Percentiles rank a stretch among this genome's conserved stretches.
Evolutionary conservation across 805 yeast species (phyloP).

Genomic region (Yamadazyma endophytica): DNA sequence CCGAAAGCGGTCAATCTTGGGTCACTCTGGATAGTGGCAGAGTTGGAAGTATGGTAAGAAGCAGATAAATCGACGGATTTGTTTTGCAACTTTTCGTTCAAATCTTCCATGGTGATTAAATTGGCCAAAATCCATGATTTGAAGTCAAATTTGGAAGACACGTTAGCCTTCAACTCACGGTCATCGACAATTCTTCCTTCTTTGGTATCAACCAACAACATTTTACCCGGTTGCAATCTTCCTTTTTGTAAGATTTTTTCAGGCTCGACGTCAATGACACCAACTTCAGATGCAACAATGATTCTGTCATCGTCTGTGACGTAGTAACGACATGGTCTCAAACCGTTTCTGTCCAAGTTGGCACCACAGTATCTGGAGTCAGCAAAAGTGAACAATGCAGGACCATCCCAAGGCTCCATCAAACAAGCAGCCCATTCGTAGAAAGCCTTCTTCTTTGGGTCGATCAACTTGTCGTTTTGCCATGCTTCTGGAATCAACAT

Average conservation of each 20-base stretch:
- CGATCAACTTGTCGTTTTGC: slow-evolving; percentile 86
- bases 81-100: slow-evolving; percentile 53
- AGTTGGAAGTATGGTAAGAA: slow-evolving; percentile 14
- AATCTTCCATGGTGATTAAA: slow-evolving; percentile 77
- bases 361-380: slow-evolving; percentile 99
- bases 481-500: slow-evolving; percentile 96
- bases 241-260: slow-evolving; percentile 85
- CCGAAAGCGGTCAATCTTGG: slow-evolving; percentile 84
- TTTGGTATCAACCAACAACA: slow-evolving; percentile 91
- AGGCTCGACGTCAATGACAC: slow-evolving; percentile 88
- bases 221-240: slow-evolving; percentile 91
- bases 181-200: slow-evolving; percentile 93
- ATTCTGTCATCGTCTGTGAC: slow-evolving; percentile 91
- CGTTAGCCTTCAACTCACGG: slow-evolving; percentile 74
- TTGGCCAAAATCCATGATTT: slow-evolving; percentile 90
- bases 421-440: slow-evolving; percentile 99
- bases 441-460: slow-evolving; percentile 87
- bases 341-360: slow-evolving; percentile 92
- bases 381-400: slow-evolving; percentile 93
- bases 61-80: slow-evolving; percentile 24
- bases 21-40: slow-evolving; percentile 63
- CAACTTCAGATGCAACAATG: slow-evolving; percentile 98
- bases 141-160: slow-evolving; percentile 83
- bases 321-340: slow-evolving; percentile 97
- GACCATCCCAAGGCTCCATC: slow-evolving; percentile 99